Percentiles rank a stretch among this genome's conserved stretches.
Evolutionary conservation across 768 basidiomycete species (phyloP).

Genomic region (Pulveroboletus frians): DNA sequence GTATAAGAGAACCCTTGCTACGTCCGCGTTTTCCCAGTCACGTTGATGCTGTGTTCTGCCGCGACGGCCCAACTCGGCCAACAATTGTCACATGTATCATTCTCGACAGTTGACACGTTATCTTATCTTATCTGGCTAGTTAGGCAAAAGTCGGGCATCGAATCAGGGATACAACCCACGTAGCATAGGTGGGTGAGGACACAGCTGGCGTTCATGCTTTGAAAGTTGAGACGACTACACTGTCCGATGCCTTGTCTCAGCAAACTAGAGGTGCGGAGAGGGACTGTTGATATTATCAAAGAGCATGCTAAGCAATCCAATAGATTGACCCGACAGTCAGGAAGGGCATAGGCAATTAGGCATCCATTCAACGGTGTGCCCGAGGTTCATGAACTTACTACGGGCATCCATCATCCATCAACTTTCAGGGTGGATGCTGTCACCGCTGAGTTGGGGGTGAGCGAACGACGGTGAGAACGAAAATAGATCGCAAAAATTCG

Average conservation of each 20-base stretch:
- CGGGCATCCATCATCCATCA: neutral
- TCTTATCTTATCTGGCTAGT: constrained; percentile 23
- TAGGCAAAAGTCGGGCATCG: neutral
- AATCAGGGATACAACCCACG: neutral
- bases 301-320: neutral
- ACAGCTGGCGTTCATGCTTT: neutral
- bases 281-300: neutral
- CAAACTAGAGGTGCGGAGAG: neutral
- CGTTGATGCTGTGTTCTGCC: constrained; percentile 19
- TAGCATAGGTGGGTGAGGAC: neutral
- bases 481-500: neutral
- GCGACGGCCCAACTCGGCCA: constrained; percentile 3
- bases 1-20: neutral
- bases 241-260: neutral
- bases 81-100: constrained; percentile 6
- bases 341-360: neutral
- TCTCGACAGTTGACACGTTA: neutral
- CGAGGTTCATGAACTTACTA: neutral
- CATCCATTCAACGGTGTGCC: neutral
- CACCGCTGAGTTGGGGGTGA: neutral
- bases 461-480: neutral
- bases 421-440: too few species aligned
- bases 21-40: constrained; percentile 6
- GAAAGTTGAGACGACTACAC: neutral
- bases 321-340: neutral